These are phyloP conservation scores for Ustilago trichophora DNA, from an alignment of 1,284 basidiomycete genomes.

Conservation along the genomic window DNA sequence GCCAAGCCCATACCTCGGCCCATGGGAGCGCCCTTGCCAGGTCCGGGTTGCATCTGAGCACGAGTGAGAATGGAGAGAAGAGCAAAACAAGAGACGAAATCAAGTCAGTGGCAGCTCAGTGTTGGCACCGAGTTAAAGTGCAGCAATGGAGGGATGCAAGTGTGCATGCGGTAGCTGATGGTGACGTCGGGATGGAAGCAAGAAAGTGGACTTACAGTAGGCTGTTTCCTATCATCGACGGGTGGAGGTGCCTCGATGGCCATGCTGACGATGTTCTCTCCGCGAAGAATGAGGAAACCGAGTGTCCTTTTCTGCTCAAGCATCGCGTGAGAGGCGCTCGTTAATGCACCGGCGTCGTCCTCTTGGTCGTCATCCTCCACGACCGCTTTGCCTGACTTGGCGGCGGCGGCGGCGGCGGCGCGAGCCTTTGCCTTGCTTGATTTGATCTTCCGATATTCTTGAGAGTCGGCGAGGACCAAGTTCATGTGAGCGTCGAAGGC, in stretches of 20 bases:
- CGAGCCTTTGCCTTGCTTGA: slow-evolving; percentile 51
- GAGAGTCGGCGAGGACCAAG: slow-evolving; percentile 86
- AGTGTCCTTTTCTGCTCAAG: slow-evolving; percentile 96
- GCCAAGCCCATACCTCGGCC: slow-evolving; percentile 93
- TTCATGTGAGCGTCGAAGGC: slow-evolving; percentile 99
- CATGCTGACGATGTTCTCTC: slow-evolving; percentile 94
- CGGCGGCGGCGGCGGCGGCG: slow-evolving; percentile 24
- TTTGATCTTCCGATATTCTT: slow-evolving; percentile 64
- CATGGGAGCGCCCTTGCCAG: slow-evolving; percentile 92
- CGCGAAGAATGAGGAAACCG: slow-evolving; percentile 92
- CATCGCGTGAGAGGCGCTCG: slow-evolving; percentile 67
- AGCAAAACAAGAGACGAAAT: neutral
- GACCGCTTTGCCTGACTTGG: slow-evolving; percentile 41
- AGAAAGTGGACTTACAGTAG: slow-evolving; percentile 69
- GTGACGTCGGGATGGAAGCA: too few relatives aligned
- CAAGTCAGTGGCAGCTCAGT: too few relatives aligned
- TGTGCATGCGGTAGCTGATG: too few relatives aligned
- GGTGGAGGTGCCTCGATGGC: slow-evolving; percentile 96
- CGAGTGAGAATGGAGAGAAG: neutral
- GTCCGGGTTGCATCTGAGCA: slow-evolving; percentile 78
- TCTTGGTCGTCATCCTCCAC: slow-evolving; percentile 56
- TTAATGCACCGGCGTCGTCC: slow-evolving; percentile 41
- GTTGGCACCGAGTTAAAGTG: too few relatives aligned
- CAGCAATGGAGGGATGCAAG: neutral
- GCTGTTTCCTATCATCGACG: slow-evolving; percentile 85